Conservation (phyloP, 805 yeast genomes). For the Cyberlindnera japonica region DNA sequence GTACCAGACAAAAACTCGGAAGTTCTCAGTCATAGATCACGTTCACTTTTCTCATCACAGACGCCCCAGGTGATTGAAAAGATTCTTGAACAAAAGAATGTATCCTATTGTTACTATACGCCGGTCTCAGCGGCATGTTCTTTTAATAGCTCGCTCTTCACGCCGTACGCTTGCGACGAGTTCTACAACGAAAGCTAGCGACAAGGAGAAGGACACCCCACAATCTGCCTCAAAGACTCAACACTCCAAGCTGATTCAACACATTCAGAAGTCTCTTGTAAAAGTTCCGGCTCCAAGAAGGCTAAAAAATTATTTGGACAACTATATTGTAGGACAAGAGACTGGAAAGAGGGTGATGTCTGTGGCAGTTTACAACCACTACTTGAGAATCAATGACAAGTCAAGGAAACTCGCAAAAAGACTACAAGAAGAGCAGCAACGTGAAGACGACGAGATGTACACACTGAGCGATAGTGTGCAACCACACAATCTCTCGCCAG, state of each 20-base stretch:
- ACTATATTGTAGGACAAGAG: slow-evolving; percentile 54
- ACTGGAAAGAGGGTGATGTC: slow-evolving; percentile 53
- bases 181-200: neutral
- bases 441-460: slow-evolving; percentile 29
- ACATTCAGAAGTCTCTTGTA: slow-evolving; percentile 20
- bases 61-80: too few species aligned
- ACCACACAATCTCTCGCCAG: slow-evolving; percentile 28
- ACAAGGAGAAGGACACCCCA: neutral
- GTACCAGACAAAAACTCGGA: too few species aligned
- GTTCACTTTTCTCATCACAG: too few species aligned
- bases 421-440: slow-evolving; percentile 25
- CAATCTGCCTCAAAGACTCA: neutral
- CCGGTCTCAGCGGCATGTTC: too few species aligned
- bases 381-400: slow-evolving; percentile 44
- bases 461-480: slow-evolving; percentile 21
- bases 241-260: slow-evolving; percentile 1
- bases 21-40: too few species aligned
- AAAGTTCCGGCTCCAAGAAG: slow-evolving; percentile 45
- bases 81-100: too few species aligned
- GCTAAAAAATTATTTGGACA: slow-evolving; percentile 44
- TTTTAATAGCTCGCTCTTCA: too few species aligned
- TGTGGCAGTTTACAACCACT: slow-evolving; percentile 60
- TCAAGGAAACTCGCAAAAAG: slow-evolving; percentile 30
- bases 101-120: too few species aligned
- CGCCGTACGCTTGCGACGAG: neutral